Base-by-base conservation (phyloP, 2,329 filamentous ascomycete genomes). In the Fusarium armeniacum region DNA sequence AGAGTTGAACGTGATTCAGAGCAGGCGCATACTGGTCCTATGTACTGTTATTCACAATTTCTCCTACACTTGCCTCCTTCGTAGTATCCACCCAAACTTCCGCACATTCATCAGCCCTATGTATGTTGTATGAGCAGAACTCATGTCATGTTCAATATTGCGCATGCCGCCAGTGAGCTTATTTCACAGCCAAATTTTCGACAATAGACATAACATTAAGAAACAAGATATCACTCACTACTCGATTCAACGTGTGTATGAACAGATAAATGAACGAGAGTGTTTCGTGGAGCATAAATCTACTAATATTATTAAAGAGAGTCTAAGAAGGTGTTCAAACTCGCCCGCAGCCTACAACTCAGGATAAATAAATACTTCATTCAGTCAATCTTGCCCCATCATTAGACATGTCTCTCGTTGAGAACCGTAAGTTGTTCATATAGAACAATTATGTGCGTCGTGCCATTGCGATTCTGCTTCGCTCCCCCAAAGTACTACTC, bases 371-470 rank as follows among this genome's bases (percentile, higher is more conserved):
- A 30, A n/a, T 16, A 56, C 43, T 52, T 45, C 26, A 54, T 47
- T 28, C 12, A n/a, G n/a, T 46, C 43, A 58, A 46, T 49, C 47
- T 32, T 43, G 22, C n/a, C 24, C 40, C 55, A 32, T 12, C 18
- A 55, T 55, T 35, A 40, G 43, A 20, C 16, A 54, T 50, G 32
- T 71, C 67, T 71, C 67, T 70, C 58, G 67, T 55, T 68, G 59
- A 70, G 64, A 62, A 46, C 58, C 63, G 63, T 58, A 41, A 61
- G 40, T 71, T 45, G 64, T 69, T 70, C 64, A 55, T 36, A 47
- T 41, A 50, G 67, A 69, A 71, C 67, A 36, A 45, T 56, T n/a
- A 22, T 53, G 35, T 52, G 67, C 45, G 49, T 70, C 20, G 45
- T 43, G 45, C 57, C 20, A 44, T 45, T 11, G 7, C 18, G 22